Evolutionary conservation across 768 basidiomycete species (phyloP), one percentile per base, ranked within the genome.

Genomic region (Scleroderma citrinum): DNA sequence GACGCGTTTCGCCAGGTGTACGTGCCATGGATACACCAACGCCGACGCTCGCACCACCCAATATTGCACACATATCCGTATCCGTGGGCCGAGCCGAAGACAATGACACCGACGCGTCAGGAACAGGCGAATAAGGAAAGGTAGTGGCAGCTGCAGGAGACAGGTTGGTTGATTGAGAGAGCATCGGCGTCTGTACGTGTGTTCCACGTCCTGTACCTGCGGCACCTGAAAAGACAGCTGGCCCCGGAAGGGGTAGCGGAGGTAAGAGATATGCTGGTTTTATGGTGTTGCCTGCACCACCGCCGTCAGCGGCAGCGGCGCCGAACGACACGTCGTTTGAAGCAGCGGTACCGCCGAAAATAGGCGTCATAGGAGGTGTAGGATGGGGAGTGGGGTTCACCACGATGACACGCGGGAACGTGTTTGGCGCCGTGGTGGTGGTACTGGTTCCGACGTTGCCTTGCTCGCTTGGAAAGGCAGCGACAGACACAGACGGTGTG

Each of bases 371-470:
- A 3, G 87, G 88, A 7, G 88, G 87, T 1, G 88, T 90, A 1
- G 83, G 85, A 54, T 83, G 83, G 3, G 86, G 87, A 0, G 87
- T 88, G 16, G 87, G 85, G 55, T 84, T 81, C 8, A 88, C 80
- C 19, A 90, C 75, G 14, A 87, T 76, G 6, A 90, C 74, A 23
- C 75, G 72, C 13, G 82, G 83, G 29, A 77, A 71, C 58, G 47
- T 66, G 52, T 51, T 56, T 23, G 64, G 56, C 14, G 40, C 14
- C 40, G 24, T 24, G 11, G 40, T 13, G 5, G 40, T 16, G 23
- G 40, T 41, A 26, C 14, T 41, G 5, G 40, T 41, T 14, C 40
- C 40, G 16, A 3, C 14, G 14, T 14, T 23, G 21, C 16, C 40
- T 35, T 35, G 34, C 4, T 35, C 34, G 34, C 5, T 35, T 5